Conservation (phyloP, 2,329 filamentous ascomycete genomes). For the Fusarium chuoi region DNA sequence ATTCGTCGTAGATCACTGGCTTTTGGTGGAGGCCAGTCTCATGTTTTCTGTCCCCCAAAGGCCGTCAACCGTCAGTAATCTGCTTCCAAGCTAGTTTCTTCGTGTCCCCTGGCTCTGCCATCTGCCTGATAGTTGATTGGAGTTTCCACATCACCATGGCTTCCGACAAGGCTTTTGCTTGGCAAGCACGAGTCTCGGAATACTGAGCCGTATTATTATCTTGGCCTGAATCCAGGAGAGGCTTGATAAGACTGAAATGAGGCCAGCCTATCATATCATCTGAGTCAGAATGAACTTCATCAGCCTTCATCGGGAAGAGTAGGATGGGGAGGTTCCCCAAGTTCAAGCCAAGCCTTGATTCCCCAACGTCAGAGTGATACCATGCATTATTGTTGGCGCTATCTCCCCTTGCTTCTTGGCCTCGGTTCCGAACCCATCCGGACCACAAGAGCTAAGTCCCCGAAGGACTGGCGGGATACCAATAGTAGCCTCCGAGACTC, state of each 20-base stretch:
- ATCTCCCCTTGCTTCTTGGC: not conserved
- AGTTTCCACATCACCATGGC: not conserved
- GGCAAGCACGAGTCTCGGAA: not conserved
- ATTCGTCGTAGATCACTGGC: not conserved
- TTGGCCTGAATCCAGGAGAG: not conserved
- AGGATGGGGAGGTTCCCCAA: not conserved
- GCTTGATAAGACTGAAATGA: not conserved
- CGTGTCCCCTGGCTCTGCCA: rapidly evolving
- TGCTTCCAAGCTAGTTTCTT: rapidly evolving
- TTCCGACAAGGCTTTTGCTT: rapidly evolving
- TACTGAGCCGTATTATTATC: not conserved
- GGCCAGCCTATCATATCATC: too few species aligned
- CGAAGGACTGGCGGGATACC: not conserved
- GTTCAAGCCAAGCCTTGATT: not conserved
- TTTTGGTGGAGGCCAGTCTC: not conserved
- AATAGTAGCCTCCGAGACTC: not conserved
- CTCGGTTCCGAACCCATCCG: not conserved
- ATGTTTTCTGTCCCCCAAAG: not conserved
- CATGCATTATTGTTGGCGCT: not conserved
- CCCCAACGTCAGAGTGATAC: not conserved
- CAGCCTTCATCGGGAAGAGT: not conserved
- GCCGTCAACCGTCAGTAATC: not conserved
- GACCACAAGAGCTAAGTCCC: not conserved
- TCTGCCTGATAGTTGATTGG: not conserved
- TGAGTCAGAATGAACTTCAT: not conserved